Conservation (phyloP, 306 rosid genomes). For the Vigna unguiculata region DNA sequence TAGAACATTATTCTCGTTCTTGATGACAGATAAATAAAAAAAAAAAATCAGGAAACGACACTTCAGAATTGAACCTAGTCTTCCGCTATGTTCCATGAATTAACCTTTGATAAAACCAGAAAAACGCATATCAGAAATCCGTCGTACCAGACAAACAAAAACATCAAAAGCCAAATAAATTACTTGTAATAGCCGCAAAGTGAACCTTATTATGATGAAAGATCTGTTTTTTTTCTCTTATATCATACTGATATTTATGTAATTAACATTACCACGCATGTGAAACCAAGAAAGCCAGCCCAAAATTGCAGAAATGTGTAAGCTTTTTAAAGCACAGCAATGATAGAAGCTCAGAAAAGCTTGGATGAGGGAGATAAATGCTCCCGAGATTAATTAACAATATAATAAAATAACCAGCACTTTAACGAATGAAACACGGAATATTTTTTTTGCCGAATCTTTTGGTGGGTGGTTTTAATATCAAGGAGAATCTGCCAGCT, state of each 20-base stretch:
- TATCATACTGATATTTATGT: no score
- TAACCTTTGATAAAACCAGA: neutral
- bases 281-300: conserved; percentile 41
- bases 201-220: neutral
- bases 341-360: conserved; percentile 35
- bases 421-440: conserved; percentile 47
- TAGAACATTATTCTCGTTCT: neutral
- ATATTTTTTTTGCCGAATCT: conserved; percentile 50
- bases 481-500: conserved; percentile 63
- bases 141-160: neutral
- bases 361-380: conserved; percentile 19
- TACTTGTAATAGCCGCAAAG: conserved; percentile 49
- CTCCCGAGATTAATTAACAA: conserved; percentile 14
- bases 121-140: neutral
- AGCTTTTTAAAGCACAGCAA: conserved; percentile 16
- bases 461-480: conserved; percentile 55
- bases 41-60: neutral
- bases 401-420: conserved; percentile 24
- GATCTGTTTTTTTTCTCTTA: neutral
- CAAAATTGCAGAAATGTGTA: conserved; percentile 40
- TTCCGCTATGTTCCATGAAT: neutral
- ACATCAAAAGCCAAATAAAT: neutral
- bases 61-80: neutral
- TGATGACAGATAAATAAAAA: neutral
- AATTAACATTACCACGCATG: no score